Evolutionary conservation across 495 filamentous ascomycete species (phyloP).

Genomic region (Penicillium ochrochloron): DNA sequence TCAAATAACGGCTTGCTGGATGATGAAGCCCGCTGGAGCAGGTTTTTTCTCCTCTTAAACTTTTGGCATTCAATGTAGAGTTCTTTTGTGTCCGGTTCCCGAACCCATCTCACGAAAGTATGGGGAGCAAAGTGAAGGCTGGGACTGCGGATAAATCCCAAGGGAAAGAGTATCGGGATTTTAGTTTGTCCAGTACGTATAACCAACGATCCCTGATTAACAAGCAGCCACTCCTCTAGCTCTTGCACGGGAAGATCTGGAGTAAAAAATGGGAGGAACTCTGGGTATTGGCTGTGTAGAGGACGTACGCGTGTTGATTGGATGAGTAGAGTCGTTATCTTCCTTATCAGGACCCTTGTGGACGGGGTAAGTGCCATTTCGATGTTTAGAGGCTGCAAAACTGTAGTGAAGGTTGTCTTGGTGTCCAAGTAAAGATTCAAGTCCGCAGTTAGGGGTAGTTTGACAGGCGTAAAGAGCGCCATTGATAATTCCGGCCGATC

Average conservation of each 20-base stretch:
- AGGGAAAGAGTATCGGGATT: slow-evolving; percentile 3
- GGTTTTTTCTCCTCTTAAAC: slow-evolving; percentile 12
- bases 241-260: slow-evolving; percentile 13
- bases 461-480: slow-evolving; percentile 12
- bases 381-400: slow-evolving; percentile 7
- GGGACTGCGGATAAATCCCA: slow-evolving; percentile 5
- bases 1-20: not conserved
- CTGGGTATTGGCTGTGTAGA: not conserved
- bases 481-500: slow-evolving; percentile 7
- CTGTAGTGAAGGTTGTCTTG: not conserved
- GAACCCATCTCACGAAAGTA: slow-evolving; percentile 12
- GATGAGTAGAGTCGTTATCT: slow-evolving; percentile 6
- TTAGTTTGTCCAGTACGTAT: slow-evolving; percentile 4
- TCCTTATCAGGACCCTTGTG: not conserved
- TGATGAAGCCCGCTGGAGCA: slow-evolving; percentile 1
- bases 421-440: slow-evolving; percentile 7
- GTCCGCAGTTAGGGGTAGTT: not conserved
- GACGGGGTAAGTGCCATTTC: slow-evolving; percentile 5
- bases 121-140: slow-evolving; percentile 4
- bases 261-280: slow-evolving; percentile 3
- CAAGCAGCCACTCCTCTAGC: slow-evolving; percentile 7
- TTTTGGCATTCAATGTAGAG: slow-evolving; percentile 10
- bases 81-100: slow-evolving; percentile 1
- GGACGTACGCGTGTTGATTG: slow-evolving; percentile 6
- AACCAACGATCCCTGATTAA: slow-evolving; percentile 2